Conservation (phyloP, 2,329 filamentous ascomycete genomes). For the Cadophora malorum region DNA sequence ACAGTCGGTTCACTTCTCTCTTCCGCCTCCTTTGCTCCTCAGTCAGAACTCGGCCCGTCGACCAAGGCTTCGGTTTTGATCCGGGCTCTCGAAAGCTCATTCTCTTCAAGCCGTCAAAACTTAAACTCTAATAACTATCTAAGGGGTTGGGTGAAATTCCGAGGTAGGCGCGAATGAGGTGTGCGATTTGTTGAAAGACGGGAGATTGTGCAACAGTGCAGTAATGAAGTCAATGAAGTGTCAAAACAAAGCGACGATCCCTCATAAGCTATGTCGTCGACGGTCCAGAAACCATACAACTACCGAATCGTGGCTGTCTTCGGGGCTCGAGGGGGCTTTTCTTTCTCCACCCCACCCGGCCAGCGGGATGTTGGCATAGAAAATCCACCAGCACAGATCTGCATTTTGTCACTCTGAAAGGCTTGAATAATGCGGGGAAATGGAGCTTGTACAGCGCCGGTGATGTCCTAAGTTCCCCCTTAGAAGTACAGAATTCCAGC, state of each 20-base stretch:
- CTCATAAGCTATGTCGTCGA: neutral
- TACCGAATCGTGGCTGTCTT: conserved; percentile 2
- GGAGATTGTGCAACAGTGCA: conserved; percentile 6
- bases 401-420: neutral
- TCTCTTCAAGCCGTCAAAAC: neutral
- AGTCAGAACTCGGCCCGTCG: conserved; percentile 8
- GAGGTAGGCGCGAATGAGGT: neutral
- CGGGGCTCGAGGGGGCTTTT: neutral
- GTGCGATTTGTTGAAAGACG: neutral
- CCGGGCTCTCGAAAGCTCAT: conserved; percentile 7
- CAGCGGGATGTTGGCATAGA: neutral
- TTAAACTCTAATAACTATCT: neutral
- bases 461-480: neutral
- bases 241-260: neutral
- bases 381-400: neutral
- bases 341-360: neutral
- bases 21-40: conserved; percentile 13
- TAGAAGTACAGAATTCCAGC: neutral
- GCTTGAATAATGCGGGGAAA: conserved; percentile 5
- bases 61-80: conserved; percentile 10
- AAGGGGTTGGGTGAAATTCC: neutral
- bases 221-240: neutral
- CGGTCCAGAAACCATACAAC: neutral
- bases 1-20: conserved; percentile 12
- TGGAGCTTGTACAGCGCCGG: neutral